These are phyloP conservation scores for Phytophthora pseudosyringae DNA, from an alignment of 352 stramenopile species.

Conservation along the genomic window DNA sequence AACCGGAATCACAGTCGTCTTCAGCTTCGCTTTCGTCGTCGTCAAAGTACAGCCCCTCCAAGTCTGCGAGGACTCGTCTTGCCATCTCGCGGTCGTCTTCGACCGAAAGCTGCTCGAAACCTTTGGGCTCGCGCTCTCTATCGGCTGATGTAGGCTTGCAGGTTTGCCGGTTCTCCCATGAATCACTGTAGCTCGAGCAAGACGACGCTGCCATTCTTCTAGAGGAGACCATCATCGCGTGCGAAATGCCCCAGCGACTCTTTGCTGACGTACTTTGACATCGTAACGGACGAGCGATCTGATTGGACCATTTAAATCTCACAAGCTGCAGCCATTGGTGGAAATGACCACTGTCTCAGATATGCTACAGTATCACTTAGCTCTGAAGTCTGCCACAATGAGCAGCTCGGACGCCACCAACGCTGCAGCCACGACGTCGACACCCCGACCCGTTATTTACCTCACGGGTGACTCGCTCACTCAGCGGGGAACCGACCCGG, in stretches of 20 bases:
- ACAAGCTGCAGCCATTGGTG: constrained; percentile 4
- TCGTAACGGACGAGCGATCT: constrained; percentile 28
- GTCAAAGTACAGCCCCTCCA: constrained; percentile 58
- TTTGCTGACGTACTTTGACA: constrained; percentile 27
- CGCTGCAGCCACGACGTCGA: constrained; percentile 1
- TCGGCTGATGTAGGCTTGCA: not conserved
- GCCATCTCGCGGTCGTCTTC: constrained; percentile 36
- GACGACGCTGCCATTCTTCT: constrained; percentile 9
- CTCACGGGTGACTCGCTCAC: constrained; percentile 62
- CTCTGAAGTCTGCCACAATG: constrained; percentile 15
- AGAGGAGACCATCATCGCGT: constrained; percentile 34
- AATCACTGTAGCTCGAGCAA: constrained; percentile 8
- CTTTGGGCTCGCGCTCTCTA: not conserved
- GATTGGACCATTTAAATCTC: constrained; percentile 23
- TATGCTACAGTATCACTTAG: not conserved
- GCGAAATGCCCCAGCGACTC: constrained; percentile 7
- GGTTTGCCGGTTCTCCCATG: not conserved
- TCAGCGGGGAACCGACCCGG: constrained; percentile 40
- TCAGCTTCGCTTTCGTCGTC: constrained; percentile 18
- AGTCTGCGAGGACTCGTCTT: constrained; percentile 49
- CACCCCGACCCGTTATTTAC: constrained; percentile 43
- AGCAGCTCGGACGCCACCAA: constrained; percentile 17
- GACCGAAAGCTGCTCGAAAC: constrained; percentile 6
- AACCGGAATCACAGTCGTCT: constrained; percentile 12
- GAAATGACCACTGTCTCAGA: constrained; percentile 1